Conservation (phyloP, 2,329 filamentous ascomycete genomes). For the Pseudogymnoascus sp. region DNA sequence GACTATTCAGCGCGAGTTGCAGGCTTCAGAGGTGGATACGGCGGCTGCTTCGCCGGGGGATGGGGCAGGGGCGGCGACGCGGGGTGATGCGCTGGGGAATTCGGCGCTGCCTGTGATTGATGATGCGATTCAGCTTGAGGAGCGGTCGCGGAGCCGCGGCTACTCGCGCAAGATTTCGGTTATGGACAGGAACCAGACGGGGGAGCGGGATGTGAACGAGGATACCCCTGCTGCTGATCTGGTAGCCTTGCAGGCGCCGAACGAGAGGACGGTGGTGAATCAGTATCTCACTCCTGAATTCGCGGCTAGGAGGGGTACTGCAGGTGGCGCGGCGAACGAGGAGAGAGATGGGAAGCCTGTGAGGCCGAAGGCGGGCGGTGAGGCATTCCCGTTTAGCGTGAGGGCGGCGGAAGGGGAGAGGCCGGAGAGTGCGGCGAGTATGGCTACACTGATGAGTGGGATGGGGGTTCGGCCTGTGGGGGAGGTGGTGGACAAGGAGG, state of each 20-base stretch:
- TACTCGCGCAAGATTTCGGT: constrained; percentile 42
- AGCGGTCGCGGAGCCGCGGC: constrained; percentile 27
- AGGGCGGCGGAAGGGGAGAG: constrained; percentile 30
- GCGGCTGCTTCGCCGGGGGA: constrained; percentile 33
- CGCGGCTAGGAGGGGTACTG: constrained; percentile 9
- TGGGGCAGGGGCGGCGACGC: constrained; percentile 34
- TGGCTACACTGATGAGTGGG: constrained; percentile 52
- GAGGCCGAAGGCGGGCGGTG: constrained; percentile 58
- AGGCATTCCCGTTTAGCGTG: constrained; percentile 68
- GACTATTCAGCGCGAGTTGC: constrained; percentile 55
- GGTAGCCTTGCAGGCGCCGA: constrained; percentile 36
- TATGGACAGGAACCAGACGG: constrained; percentile 45
- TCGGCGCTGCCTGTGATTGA: background rate
- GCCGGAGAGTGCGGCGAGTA: constrained; percentile 57
- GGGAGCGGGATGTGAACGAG: constrained; percentile 28
- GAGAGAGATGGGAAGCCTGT: constrained; percentile 24
- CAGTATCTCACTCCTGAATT: constrained; percentile 17
- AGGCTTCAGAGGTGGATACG: constrained; percentile 34
- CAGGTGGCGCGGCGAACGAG: background rate
- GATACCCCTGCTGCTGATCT: constrained; percentile 39
- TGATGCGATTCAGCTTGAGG: constrained; percentile 13
- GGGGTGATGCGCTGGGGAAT: constrained; percentile 18
- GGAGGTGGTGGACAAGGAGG: background rate
- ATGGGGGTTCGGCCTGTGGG: constrained; percentile 20
- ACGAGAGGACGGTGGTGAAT: constrained; percentile 27